A percentile compares a stretch with the other conserved stretches of the same genome.
phyloP scores from a whole-genome alignment of 441 rosid genomes.

The Mallotus japonicus region DNA sequence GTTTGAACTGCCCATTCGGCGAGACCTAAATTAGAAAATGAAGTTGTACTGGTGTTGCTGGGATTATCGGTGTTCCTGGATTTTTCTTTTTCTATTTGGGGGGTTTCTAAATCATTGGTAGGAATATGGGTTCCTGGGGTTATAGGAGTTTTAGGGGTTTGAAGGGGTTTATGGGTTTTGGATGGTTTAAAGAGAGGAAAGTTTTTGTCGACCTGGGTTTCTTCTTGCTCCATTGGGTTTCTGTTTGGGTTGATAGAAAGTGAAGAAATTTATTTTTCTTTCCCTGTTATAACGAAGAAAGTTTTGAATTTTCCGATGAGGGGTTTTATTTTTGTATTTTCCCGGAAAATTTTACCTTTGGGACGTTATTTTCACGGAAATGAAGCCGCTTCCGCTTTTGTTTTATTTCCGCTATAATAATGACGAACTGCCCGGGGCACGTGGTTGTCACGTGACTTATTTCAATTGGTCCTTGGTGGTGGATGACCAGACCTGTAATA shows the following conservation, averaged over 20 bases:
- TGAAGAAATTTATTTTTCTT: background rate
- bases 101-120: conserved; percentile 27
- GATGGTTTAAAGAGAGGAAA: conserved; percentile 64
- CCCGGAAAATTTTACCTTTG: background rate
- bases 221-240: conserved; percentile 37
- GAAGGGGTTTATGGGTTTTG: conserved; percentile 27
- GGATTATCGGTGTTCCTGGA: conserved; percentile 26
- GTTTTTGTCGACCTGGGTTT: conserved; percentile 30
- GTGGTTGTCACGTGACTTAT: no score
- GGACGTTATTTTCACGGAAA: background rate
- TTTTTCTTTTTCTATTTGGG: conserved; percentile 37
- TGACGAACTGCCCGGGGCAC: no score
- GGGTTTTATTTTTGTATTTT: background rate
- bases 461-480: no score
- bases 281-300: background rate
- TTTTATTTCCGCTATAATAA: no score
- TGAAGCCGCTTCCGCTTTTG: no score
- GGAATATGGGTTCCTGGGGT: conserved; percentile 33
- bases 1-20: conserved; percentile 78
- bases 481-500: no score
- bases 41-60: conserved; percentile 20
- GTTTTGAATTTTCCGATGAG: background rate
- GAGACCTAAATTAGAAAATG: conserved; percentile 63
- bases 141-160: background rate
- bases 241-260: background rate